These are phyloP conservation scores for Ballota nigra DNA, from an alignment of 257 asterid genomes.

Conservation along the genomic window DNA sequence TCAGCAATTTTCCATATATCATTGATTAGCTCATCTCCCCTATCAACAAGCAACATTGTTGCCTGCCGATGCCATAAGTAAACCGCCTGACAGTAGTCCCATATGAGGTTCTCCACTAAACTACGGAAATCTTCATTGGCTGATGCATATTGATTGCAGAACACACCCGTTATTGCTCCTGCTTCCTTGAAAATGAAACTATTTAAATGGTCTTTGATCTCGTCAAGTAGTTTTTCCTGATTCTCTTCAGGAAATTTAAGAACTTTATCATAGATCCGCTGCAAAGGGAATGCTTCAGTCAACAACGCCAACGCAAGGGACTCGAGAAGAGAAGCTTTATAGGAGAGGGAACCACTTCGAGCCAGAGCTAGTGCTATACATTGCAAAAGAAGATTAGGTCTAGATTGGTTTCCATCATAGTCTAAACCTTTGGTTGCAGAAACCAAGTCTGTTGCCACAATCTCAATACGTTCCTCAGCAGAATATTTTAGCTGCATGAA, in stretches of 20 bases:
- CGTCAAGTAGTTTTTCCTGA: conserved; percentile 35
- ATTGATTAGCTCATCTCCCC: conserved; percentile 41
- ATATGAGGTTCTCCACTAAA: conserved; percentile 62
- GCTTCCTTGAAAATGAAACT: conserved; percentile 77
- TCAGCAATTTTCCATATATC: conserved; percentile 84
- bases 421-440: conserved; percentile 32
- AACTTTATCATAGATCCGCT: conserved; percentile 42
- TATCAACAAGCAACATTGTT: conserved; percentile 46
- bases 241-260: conserved; percentile 38
- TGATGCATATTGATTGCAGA: conserved; percentile 73
- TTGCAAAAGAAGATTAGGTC: conserved; percentile 47
- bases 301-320: conserved; percentile 64
- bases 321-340: conserved; percentile 41
- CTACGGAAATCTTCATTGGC: conserved; percentile 58
- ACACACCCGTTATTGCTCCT: conserved; percentile 72
- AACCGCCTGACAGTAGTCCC: conserved; percentile 71
- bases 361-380: conserved; percentile 72
- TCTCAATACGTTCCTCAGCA: conserved; percentile 56
- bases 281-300: conserved; percentile 77
- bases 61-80: conserved; percentile 70
- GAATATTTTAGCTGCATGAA: conserved; percentile 42
- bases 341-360: conserved; percentile 66
- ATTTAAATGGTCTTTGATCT: conserved; percentile 51
- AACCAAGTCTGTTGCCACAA: conserved; percentile 43
- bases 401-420: conserved; percentile 26